phyloP scores from a whole-genome alignment of 805 yeast genomes.

The Schizosaccharomyces octosporus region DNA sequence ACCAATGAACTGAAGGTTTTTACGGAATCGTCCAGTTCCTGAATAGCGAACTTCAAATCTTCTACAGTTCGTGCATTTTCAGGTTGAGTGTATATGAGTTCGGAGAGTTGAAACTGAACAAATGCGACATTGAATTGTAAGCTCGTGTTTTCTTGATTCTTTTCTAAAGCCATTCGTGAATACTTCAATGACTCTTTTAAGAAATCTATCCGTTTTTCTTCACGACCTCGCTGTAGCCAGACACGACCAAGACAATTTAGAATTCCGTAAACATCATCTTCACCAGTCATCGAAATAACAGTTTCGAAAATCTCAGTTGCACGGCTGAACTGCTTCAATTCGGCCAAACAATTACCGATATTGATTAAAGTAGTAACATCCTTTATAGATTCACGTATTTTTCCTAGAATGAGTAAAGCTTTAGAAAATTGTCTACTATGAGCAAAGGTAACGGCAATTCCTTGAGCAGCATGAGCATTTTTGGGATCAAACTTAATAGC shows the following conservation, averaged over 20 bases:
- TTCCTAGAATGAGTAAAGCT: conserved; percentile 69
- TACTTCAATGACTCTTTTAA: conserved; percentile 38
- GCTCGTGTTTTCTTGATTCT: conserved; percentile 19
- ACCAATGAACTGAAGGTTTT: conserved; percentile 32
- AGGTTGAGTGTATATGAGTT: conserved; percentile 39
- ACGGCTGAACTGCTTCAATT: conserved; percentile 55
- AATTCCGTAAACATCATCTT: conserved; percentile 38
- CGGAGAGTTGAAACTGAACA: conserved; percentile 69
- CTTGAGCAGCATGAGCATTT: conserved; percentile 93
- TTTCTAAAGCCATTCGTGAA: conserved; percentile 29
- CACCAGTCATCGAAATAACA: conserved; percentile 38
- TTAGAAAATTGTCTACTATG: conserved; percentile 43
- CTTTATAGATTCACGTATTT: conserved; percentile 69
- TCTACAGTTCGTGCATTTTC: conserved; percentile 30
- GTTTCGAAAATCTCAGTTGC: conserved; percentile 70
- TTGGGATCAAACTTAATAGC: conserved; percentile 61
- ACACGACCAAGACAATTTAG: conserved; percentile 60
- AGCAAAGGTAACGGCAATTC: conserved; percentile 77
- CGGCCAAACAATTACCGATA: conserved; percentile 66
- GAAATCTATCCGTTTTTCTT: conserved; percentile 38
- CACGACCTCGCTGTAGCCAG: conserved; percentile 57
- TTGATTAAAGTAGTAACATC: conserved; percentile 66
- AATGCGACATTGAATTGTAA: conserved; percentile 60
- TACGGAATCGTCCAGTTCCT: conserved; percentile 40
- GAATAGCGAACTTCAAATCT: conserved; percentile 32